These are phyloP conservation scores for Stevia rebaudiana DNA, from an alignment of 140 eudicot genomes.

Conservation along the genomic window DNA sequence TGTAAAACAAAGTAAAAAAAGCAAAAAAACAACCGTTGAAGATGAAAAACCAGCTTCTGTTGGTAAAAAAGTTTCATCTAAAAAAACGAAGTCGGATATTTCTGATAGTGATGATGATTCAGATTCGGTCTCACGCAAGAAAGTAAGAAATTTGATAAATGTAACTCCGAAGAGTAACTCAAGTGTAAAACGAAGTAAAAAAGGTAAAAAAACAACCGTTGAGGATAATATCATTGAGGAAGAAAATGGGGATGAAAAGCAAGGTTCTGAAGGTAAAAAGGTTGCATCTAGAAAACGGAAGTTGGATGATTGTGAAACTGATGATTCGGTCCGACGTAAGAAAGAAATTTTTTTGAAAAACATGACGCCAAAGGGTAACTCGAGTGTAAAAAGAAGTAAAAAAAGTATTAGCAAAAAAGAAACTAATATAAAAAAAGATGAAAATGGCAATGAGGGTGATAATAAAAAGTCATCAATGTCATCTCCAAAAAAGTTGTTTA, in stretches of 20 bases:
- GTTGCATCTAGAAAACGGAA: too few species aligned
- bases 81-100: neutral
- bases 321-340: constrained; percentile 19
- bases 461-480: constrained; percentile 16
- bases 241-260: too few species aligned
- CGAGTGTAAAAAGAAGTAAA: neutral
- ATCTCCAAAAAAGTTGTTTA: constrained; percentile 24
- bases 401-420: constrained; percentile 5
- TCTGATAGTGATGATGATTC: constrained; percentile 8
- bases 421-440: neutral
- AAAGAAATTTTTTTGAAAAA: constrained; percentile 16
- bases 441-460: constrained; percentile 10
- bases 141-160: too few species aligned
- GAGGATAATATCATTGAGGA: too few species aligned
- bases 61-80: constrained; percentile 12
- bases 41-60: constrained; percentile 23
- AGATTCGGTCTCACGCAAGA: too few species aligned
- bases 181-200: too few species aligned
- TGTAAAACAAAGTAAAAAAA: neutral
- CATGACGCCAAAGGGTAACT: constrained; percentile 2
- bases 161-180: too few species aligned
- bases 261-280: too few species aligned
- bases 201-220: too few species aligned
- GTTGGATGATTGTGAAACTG: too few species aligned
- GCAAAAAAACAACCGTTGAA: constrained; percentile 12